Percentiles rank a stretch among this genome's conserved stretches.
phyloP scores from a whole-genome alignment of 2,329 filamentous ascomycete genomes.

The Cladosporium cucumerinum region DNA sequence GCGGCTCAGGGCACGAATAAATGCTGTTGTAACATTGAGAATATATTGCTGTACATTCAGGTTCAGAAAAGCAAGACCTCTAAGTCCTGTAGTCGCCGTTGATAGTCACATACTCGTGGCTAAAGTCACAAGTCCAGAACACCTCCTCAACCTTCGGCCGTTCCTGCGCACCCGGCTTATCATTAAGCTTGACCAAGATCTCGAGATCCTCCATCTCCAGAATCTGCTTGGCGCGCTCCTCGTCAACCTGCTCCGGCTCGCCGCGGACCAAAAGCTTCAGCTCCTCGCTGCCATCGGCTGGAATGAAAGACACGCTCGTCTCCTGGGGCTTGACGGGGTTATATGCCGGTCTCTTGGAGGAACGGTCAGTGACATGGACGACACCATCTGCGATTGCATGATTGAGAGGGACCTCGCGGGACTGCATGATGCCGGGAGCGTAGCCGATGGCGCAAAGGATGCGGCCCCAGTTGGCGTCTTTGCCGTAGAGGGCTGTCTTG shows the following conservation, averaged over 20 bases:
- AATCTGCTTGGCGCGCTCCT: conserved; percentile 72
- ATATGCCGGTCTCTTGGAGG: not conserved
- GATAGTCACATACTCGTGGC: conserved; percentile 74
- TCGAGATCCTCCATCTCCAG: conserved; percentile 74
- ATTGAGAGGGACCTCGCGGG: conserved; percentile 23
- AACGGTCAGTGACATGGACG: not conserved
- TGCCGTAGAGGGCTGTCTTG: conserved; percentile 95
- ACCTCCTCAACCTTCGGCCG: conserved; percentile 52
- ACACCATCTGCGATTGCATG: not conserved
- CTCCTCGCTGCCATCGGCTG: conserved; percentile 71
- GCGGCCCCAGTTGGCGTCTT: conserved; percentile 97
- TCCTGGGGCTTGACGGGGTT: conserved; percentile 61
- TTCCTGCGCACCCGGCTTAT: conserved; percentile 40
- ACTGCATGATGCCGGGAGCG: conserved; percentile 53
- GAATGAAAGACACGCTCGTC: conserved; percentile 76
- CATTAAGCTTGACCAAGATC: conserved; percentile 71
- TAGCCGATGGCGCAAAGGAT: conserved; percentile 95
- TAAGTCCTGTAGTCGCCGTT: conserved; percentile 64
- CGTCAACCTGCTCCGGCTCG: conserved; percentile 76
- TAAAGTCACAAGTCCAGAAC: conserved; percentile 85
- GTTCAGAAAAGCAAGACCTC: too few relatives aligned
- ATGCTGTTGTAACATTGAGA: not conserved
- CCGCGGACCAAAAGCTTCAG: conserved; percentile 74
- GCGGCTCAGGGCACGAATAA: not conserved
- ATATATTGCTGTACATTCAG: not conserved